Evolutionary conservation across 768 basidiomycete genomes (phyloP), one percentile per base, ranked within the genome.

Genomic region (Kwoniella dendrophila): DNA sequence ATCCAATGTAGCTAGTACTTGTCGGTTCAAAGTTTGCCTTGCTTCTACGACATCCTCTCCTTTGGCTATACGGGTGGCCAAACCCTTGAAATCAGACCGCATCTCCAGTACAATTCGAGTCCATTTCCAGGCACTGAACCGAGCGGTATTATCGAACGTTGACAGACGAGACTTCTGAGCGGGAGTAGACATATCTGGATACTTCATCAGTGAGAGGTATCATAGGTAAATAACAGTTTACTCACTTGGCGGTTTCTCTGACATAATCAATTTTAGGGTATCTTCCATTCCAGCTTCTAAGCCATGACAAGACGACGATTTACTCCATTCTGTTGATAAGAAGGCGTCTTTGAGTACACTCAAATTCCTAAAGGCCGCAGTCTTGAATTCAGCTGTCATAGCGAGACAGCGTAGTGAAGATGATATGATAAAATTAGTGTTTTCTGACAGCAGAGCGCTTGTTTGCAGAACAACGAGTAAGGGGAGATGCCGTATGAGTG

Each of bases 271-370:
- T 45, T 74, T 73, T 20, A 77, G 59, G 0, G 66, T 67, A 33
- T 75, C 75, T n/a, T 75, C 69, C 73, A 77, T 74, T 0, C 68
- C 71, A 5, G 62, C 58, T 45, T 77, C 75, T 6, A 77, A 45
- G 0, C 36, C 57, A 27, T 64, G 56, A 22, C 64, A 55, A 8
- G 62, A 20, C 7, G 45, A 20, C 7, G 67, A 49, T 49, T 68
- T 68, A 30, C 67, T 67, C 74, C 74, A 76, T 12, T 69, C 64
- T 20, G 59, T 66, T 1, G 73, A 67, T 14, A 77, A 56, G 53
- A 74, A 77, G 0, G 66, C 68, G 43, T 77, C 75, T 49, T 77
- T 77, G 48, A 77, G 72, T 18, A 74, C 32, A 33, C 67, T 61
- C 34, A 77, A 49, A 50, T 74, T 68, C 4, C 75, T 49, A 58